phyloP scores from a whole-genome alignment of 2,329 filamentous ascomycete genomes.

The Tolypocladium tropicale region DNA sequence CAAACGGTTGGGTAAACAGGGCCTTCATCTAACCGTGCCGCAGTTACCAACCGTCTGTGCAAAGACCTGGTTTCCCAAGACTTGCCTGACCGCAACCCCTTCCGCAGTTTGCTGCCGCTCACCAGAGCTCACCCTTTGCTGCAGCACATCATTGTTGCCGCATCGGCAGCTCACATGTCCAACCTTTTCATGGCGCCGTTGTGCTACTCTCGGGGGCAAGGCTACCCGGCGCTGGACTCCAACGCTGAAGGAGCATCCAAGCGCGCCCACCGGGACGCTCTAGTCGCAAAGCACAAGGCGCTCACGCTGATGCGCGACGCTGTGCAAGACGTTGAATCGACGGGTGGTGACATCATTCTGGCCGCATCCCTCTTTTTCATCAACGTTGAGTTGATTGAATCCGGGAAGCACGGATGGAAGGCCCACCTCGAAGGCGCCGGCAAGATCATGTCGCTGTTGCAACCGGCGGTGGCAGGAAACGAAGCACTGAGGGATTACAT shows the following conservation, averaged over 20 bases:
- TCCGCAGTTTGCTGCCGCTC: slow-evolving; percentile 32
- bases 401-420: slow-evolving; percentile 35
- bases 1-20: not conserved
- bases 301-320: slow-evolving; percentile 29
- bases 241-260: slow-evolving; percentile 11
- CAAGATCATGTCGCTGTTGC: slow-evolving; percentile 30
- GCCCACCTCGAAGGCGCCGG: slow-evolving; percentile 36
- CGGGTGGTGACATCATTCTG: slow-evolving; percentile 29
- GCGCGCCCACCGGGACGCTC: slow-evolving; percentile 28
- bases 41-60: slow-evolving; percentile 41
- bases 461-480: slow-evolving; percentile 20
- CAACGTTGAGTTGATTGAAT: slow-evolving; percentile 40
- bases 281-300: slow-evolving; percentile 34
- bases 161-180: slow-evolving; percentile 37
- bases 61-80: slow-evolving; percentile 40
- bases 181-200: slow-evolving; percentile 26
- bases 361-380: slow-evolving; percentile 38
- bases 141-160: slow-evolving; percentile 36
- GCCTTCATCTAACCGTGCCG: not conserved
- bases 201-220: not conserved
- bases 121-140: slow-evolving; percentile 30
- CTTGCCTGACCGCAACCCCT: slow-evolving; percentile 32
- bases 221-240: not conserved
- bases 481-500: slow-evolving; percentile 31
- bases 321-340: slow-evolving; percentile 24